These are phyloP conservation scores for Pichia sp. DNA, from an alignment of 1,139 yeast genomes.

Conservation along the genomic window DNA sequence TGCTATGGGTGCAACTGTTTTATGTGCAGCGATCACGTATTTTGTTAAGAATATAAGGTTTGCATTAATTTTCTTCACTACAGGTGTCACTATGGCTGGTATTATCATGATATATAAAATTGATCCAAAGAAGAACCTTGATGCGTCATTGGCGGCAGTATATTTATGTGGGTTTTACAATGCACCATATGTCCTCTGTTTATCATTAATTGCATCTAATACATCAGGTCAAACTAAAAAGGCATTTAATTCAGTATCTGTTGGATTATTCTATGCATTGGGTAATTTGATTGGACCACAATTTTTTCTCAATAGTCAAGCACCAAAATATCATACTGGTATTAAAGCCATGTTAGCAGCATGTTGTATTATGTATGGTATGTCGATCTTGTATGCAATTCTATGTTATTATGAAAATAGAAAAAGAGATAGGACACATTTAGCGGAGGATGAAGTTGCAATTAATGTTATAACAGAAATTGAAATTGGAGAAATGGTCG, in stretches of 20 bases:
- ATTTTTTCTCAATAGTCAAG: constrained; percentile 47
- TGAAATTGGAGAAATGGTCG: constrained; percentile 32
- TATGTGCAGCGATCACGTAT: constrained; percentile 6
- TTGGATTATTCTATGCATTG: constrained; percentile 64
- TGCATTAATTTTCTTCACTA: constrained; percentile 4
- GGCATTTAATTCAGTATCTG: constrained; percentile 27
- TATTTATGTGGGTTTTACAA: constrained; percentile 12
- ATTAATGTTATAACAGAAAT: constrained; percentile 17
- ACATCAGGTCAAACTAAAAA: constrained; percentile 11
- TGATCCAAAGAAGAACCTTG: constrained; percentile 38
- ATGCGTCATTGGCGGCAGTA: constrained; percentile 22
- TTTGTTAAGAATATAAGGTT: constrained; percentile 8
- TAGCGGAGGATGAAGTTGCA: constrained; percentile 11
- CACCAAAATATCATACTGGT: constrained; percentile 48
- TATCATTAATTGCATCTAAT: constrained; percentile 9
- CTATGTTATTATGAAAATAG: constrained; percentile 29
- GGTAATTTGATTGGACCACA: constrained; percentile 63
- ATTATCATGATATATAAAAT: constrained; percentile 9
- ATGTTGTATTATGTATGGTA: constrained; percentile 26
- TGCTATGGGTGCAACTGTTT: constrained; percentile 10
- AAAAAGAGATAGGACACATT: constrained; percentile 27
- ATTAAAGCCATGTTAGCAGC: constrained; percentile 40
- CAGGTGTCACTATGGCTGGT: constrained; percentile 19
- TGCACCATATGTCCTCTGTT: constrained; percentile 10
- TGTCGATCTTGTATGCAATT: constrained; percentile 26